phyloP scores from a whole-genome alignment of 2,329 filamentous ascomycete species.

The Helicocarpus griseus region DNA sequence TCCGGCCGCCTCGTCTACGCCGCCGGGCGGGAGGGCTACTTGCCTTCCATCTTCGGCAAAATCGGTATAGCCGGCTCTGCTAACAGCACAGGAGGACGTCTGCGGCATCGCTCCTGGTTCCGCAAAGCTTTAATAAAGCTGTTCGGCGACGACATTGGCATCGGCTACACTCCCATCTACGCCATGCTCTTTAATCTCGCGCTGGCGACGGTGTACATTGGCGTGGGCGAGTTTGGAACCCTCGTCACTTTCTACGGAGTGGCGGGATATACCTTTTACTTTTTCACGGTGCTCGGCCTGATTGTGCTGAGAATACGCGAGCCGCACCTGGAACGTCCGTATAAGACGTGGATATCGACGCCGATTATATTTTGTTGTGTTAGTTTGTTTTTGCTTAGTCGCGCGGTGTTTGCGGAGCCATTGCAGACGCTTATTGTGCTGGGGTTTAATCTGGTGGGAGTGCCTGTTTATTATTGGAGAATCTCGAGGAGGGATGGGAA shows the following conservation, averaged over 20 bases:
- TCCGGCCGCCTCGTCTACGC: conserved; percentile 85
- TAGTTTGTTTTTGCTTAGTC: conserved; percentile 77
- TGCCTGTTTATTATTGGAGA: conserved; percentile 84
- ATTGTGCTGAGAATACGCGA: conserved; percentile 84
- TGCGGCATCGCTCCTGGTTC: conserved; percentile 44
- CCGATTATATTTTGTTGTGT: conserved; percentile 98
- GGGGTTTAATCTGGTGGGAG: conserved; percentile 69
- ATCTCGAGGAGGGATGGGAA: conserved; percentile 55
- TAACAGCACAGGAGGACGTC: conserved; percentile 22
- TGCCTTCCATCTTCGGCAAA: conserved; percentile 72
- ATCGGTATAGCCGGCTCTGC: conserved; percentile 55
- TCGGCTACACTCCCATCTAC: conserved; percentile 91
- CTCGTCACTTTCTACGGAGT: conserved; percentile 96
- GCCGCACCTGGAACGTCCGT: conserved; percentile 78
- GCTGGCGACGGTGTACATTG: conserved; percentile 67
- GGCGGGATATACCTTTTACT: conserved; percentile 95
- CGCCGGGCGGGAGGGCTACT: conserved; percentile 88
- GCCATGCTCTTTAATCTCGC: conserved; percentile 73
- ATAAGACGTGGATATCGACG: conserved; percentile 92
- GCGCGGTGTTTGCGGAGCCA: conserved; percentile 84
- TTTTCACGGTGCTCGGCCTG: conserved; percentile 83
- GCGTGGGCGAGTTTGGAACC: conserved; percentile 82
- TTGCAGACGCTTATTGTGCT: conserved; percentile 82
- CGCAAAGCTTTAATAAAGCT: conserved; percentile 50
- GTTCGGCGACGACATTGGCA: conserved; percentile 64